Evolutionary conservation across 2,329 filamentous ascomycete genomes (phyloP), one percentile per base, ranked within the genome.

Genomic region (Periconia macrospinosa): DNA sequence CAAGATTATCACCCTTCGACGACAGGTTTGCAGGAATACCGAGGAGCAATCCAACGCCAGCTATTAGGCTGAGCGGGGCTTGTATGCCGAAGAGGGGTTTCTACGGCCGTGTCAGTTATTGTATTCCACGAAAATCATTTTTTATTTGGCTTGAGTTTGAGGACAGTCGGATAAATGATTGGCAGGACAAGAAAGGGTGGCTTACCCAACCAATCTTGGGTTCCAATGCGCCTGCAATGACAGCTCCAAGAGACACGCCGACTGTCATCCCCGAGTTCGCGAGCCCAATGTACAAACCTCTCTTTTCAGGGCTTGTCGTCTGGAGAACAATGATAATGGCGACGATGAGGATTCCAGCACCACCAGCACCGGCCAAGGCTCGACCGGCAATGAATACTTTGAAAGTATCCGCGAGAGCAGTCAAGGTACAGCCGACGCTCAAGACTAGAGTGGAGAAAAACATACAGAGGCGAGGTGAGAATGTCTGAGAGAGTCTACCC

Each of bases 311-410:
- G 19, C 81, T 84, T 0, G 86, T 83, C 56, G 94, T 76, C 67
- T 93, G 87, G n/a, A 94, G 80, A 0, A 90, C 85, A 19, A 93
- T 78, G 45, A 95, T 90, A 45, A 91, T 84, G 1, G 86, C 82
- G 7, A 92, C 81, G 0, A 88, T 87, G 75, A 91, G 84, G 45
- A 91, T 82, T 0, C 89, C 89, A 2, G 87, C 87, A 15, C 82
- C 86, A 0, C 90, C 91, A 9, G 85, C 69, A 0, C 91, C 91
- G 2, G 85, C 82, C 15, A 92, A 66, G 1, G 83, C 83, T 44
- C 91, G 81, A 1, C 90, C 91, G 0, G 85, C 54, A 17, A 94
- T 79, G 60, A 95, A 94, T 3, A 78, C 73, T 2, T 75, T 67
- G 48, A 92, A 83, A 0, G 76, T 81, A 2, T 61, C 71, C 0